Base-by-base conservation (phyloP, 2,329 filamentous ascomycete species). In the Fusarium sp. region DNA sequence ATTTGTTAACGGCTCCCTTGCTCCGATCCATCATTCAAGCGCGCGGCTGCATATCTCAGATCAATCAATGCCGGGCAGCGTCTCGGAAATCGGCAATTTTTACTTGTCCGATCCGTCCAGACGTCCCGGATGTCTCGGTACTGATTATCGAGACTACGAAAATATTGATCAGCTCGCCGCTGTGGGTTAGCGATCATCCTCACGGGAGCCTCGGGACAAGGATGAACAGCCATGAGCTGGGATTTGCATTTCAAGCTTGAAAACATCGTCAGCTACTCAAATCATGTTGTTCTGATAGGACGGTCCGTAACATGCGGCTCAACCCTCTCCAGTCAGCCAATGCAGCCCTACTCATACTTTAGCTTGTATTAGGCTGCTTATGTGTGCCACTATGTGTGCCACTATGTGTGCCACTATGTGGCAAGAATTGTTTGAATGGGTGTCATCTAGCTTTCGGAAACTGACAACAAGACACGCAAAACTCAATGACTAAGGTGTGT, bases 21-120 rank as follows among this genome's bases (percentile, higher is more conserved):
- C 18, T 27, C 33, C 13, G 33, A 29, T 60, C 22, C 17, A 25
- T 50, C n/a, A 57, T 60, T 53, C 60, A 72, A 72, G 60, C 70
- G 65, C 65, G 69, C 65, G 69, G 55, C 60, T 70, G 60, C 31
- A 56, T 39, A 54, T 68, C 44, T 55, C 31, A 39, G 38, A 56
- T 65, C 49, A 53, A 58, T 56, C 65, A 73, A 65, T 72, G 53
- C 66, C 70, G 42, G 18, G 29, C 54, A 42, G 49, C 31, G 27
- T 68, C 62, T 73, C 45, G 52, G 41, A 27, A 39, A 35, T 58
- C 50, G 70, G 70, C 41, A 68, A 55, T 55, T 45, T 11, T 39
- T n/a, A 33, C 50, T 63, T 58, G 65, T 58, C 50, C 65, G 65
- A 38, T 56, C 42, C 39, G n/a, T 18, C 41, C 29, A 29, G 41